Evolutionary conservation across 169 alveolate species (phyloP), one percentile per base, ranked within the genome.

Genomic region (Plasmodium chabaudi): DNA sequence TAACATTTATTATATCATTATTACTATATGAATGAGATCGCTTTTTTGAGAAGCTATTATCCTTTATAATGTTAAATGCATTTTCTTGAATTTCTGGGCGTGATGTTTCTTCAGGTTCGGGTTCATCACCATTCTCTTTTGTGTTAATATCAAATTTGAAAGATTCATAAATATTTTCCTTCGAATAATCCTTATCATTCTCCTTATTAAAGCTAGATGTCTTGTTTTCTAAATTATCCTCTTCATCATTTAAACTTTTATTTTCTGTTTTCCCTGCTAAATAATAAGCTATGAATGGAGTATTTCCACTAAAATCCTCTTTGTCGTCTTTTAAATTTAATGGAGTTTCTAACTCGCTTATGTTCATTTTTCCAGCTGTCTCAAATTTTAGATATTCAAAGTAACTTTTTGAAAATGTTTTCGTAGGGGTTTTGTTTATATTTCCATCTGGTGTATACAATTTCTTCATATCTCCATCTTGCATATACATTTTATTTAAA

Each of bases 331-430:
- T 86, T 56, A 86, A 57, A 69, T 86, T 69, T 42, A 55, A 17
- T n/a, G 91, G 91, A 0, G 91, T 86, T 61, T 86, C 91, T 51
- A 86, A 59, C 39, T 86, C 91, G 12, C 91, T 86, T 74, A 86
- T 69, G 70, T 86, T 68, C 91, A 86, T 86, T 34, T 86, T 86
- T n/a, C 91, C 91, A 9, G 91, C 91, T 86, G 91, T 86, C 70
- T 86, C 91, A 49, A 55, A 86, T 47, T 86, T 86, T 49, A 86
- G 1, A 51, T 86, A 86, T 39, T 86, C 91, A 12, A 60, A 56
- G 53, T 86, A 86, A 19, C 77, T 60, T 51, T 39, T 86, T 23
- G 91, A 86, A 9, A 67, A 82, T 23, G 73, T 86, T 42, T 86
- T 86, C 9, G 75, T 65, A n/a, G 91, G 91, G 6, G 91, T 86